Evolutionary conservation across 192 early-diverging fungal genomes (phyloP).

Genomic region (Coemansia sp.): DNA sequence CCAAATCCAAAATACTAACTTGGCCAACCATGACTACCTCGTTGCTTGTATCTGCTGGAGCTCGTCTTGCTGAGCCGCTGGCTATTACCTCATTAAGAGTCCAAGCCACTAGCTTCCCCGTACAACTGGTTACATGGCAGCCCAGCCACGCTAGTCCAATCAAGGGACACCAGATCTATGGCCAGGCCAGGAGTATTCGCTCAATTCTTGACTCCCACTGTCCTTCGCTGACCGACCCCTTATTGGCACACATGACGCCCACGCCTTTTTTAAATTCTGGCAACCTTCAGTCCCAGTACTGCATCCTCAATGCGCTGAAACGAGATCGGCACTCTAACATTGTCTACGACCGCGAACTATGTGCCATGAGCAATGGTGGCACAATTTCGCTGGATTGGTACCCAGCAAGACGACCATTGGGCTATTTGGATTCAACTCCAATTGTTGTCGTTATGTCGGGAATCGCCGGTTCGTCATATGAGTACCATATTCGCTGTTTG

Average conservation of each 20-base stretch:
- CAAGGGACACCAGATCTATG: neutral
- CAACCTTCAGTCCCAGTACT: conserved; percentile 65
- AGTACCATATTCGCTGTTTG: conserved; percentile 76
- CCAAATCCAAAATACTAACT: neutral
- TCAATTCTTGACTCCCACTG: conserved; percentile 22
- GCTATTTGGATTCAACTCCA: conserved; percentile 46
- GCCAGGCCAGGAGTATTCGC: neutral
- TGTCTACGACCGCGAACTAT: conserved; percentile 37
- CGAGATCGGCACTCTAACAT: conserved; percentile 3
- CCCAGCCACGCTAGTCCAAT: neutral
- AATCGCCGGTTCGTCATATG: conserved; percentile 80
- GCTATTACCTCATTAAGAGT: neutral
- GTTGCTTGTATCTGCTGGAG: neutral
- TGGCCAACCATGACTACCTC: neutral
- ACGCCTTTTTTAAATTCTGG: conserved; percentile 69
- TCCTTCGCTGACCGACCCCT: conserved; percentile 52
- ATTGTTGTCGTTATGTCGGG: conserved; percentile 78
- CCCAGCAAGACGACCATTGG: conserved; percentile 54
- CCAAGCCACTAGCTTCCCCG: neutral
- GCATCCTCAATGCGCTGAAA: conserved; percentile 37
- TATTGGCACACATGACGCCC: conserved; percentile 57
- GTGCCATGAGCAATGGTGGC: conserved; percentile 72
- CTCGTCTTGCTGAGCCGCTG: neutral
- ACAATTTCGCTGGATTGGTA: conserved; percentile 79
- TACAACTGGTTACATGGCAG: neutral